These are phyloP conservation scores for Boletus sp. DNA, from an alignment of 768 basidiomycete genomes.

Conservation along the genomic window DNA sequence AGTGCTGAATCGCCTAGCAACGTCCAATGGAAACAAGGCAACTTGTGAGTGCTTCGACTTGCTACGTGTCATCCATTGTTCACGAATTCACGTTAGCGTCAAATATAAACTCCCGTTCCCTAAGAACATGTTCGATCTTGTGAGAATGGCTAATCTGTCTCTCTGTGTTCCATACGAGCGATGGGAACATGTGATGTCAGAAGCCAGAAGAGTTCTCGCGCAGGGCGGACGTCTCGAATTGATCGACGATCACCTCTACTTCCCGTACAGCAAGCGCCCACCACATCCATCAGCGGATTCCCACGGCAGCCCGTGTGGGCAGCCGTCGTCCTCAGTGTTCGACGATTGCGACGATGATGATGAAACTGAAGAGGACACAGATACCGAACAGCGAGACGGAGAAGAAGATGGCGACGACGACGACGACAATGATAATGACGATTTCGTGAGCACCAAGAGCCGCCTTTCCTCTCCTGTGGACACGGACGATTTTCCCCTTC, in stretches of 20 bases:
- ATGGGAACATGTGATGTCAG: conserved; percentile 59
- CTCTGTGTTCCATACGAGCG: conserved; percentile 57
- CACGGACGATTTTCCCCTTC: conserved; percentile 15
- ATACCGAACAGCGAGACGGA: conserved; percentile 9
- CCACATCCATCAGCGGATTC: conserved; percentile 16
- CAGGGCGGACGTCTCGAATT: conserved; percentile 67
- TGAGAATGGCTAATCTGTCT: conserved; percentile 69
- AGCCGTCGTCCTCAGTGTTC: conserved; percentile 17
- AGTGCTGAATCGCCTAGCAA: conserved; percentile 36
- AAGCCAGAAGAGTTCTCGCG: conserved; percentile 61
- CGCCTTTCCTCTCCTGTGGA: conserved; percentile 26
- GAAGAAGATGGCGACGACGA: conserved; percentile 11
- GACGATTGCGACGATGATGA: conserved; percentile 19
- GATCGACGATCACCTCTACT: conserved; percentile 69
- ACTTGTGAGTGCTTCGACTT: conserved; percentile 54
- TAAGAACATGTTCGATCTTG: conserved; percentile 62
- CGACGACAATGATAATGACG: conserved; percentile 33
- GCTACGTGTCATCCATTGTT: conserved; percentile 1
- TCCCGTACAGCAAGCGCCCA: conserved; percentile 49
- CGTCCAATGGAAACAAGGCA: conserved; percentile 55
- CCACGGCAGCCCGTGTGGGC: background rate
- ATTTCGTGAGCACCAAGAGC: conserved; percentile 33
- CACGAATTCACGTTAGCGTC: conserved; percentile 38
- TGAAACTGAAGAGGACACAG: conserved; percentile 20
- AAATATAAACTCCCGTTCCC: conserved; percentile 60